These are phyloP conservation scores for Trichoderma sp. DNA, from an alignment of 2,329 filamentous ascomycete genomes.

Conservation along the genomic window DNA sequence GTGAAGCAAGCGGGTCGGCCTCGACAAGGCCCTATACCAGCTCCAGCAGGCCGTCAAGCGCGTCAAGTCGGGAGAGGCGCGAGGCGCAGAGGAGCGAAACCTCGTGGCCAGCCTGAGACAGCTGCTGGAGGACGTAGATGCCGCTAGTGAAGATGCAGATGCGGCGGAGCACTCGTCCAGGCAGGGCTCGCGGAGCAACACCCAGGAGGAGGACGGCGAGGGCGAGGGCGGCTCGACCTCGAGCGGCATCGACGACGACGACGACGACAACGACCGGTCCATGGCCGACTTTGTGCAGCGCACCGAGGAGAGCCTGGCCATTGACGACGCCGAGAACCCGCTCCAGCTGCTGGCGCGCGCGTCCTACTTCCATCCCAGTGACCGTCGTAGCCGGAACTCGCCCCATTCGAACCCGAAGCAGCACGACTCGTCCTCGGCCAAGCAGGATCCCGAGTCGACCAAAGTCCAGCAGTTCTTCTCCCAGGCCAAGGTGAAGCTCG, in stretches of 20 bases:
- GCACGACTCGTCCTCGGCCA: neutral
- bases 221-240: conserved; percentile 35
- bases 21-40: conserved; percentile 72
- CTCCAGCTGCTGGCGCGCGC: conserved; percentile 70
- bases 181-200: conserved; percentile 32
- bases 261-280: conserved; percentile 30
- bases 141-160: conserved; percentile 22
- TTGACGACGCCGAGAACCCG: conserved; percentile 74
- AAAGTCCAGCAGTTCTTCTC: conserved; percentile 65
- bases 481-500: conserved; percentile 59
- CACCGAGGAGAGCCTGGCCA: conserved; percentile 52
- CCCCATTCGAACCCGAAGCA: conserved; percentile 24
- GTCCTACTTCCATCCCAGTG: conserved; percentile 60
- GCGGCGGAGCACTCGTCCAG: conserved; percentile 21
- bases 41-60: conserved; percentile 67
- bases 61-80: conserved; percentile 44
- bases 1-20: conserved; percentile 65
- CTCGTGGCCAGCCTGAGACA: conserved; percentile 43
- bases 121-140: conserved; percentile 35
- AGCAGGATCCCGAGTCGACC: conserved; percentile 28
- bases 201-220: conserved; percentile 30
- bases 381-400: conserved; percentile 30
- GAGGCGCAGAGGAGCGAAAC: conserved; percentile 44
- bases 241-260: conserved; percentile 32
- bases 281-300: conserved; percentile 30